These are phyloP conservation scores for Trichoderma asperellum DNA, from an alignment of 2,329 filamentous ascomycete genomes.

Conservation along the genomic window DNA sequence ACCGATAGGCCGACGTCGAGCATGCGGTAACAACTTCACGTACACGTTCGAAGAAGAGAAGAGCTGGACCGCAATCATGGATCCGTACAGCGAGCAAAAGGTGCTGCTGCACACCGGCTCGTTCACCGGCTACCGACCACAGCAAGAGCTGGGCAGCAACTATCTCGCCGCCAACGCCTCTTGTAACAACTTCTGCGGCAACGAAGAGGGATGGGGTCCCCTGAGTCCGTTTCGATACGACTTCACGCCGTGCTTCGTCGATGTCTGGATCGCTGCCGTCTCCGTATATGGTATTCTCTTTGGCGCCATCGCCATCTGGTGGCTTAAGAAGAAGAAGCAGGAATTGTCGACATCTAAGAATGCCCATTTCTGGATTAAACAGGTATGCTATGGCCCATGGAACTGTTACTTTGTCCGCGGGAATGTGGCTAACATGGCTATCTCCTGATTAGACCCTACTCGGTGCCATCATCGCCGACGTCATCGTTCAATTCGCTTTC, in stretches of 20 bases:
- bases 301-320: conserved; percentile 78
- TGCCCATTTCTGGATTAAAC: conserved; percentile 90
- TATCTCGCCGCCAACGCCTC: conserved; percentile 61
- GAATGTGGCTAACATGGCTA: background rate
- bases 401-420: background rate
- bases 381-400: conserved; percentile 58
- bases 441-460: conserved; percentile 57
- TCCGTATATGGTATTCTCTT: conserved; percentile 78
- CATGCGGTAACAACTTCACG: conserved; percentile 26
- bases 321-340: conserved; percentile 71
- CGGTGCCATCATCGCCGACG: conserved; percentile 67
- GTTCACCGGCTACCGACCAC: conserved; percentile 60
- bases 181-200: conserved; percentile 75
- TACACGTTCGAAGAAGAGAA: conserved; percentile 9
- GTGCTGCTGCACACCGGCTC: conserved; percentile 61
- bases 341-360: conserved; percentile 73
- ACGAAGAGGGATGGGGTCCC: conserved; percentile 93
- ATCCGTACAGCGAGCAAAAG: conserved; percentile 47
- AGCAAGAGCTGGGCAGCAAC: conserved; percentile 55
- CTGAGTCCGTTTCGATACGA: conserved; percentile 86
- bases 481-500: conserved; percentile 71
- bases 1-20: conserved; percentile 33
- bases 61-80: conserved; percentile 37
- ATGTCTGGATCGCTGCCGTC: conserved; percentile 81
- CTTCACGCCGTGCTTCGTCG: conserved; percentile 96